Percentiles rank a stretch among this genome's conserved stretches.
phyloP scores from a whole-genome alignment of 2,329 filamentous ascomycete species.

The Cladosporium sp. region DNA sequence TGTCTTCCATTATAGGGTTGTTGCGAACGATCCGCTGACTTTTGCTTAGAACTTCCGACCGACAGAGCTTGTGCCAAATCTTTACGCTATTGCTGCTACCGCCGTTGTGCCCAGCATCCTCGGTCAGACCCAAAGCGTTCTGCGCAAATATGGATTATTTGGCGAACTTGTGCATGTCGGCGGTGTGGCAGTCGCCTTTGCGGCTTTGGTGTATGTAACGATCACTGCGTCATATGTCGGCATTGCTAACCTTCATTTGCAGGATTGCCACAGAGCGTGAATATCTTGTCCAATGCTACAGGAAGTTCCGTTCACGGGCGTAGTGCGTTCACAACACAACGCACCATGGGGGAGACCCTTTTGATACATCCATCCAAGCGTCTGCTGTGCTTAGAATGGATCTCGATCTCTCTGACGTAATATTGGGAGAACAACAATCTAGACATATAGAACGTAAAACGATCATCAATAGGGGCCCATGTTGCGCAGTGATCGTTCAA shows the following conservation, averaged over 20 bases:
- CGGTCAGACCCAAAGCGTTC: conserved; percentile 23
- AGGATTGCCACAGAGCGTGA: conserved; percentile 13
- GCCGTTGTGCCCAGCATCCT: conserved; percentile 36
- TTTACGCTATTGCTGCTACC: conserved; percentile 33
- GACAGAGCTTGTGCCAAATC: conserved; percentile 28
- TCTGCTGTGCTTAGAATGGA: too few species aligned
- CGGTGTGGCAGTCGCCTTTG: conserved; percentile 34
- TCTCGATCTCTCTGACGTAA: too few species aligned
- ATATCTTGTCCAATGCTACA: conserved; percentile 15
- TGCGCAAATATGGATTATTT: conserved; percentile 35
- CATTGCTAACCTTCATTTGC: neutral
- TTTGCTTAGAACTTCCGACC: conserved; percentile 23
- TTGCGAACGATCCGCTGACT: neutral
- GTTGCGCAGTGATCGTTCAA: too few species aligned
- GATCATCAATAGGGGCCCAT: too few species aligned
- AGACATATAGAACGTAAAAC: too few species aligned
- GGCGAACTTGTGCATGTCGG: conserved; percentile 40
- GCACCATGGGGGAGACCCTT: too few species aligned
- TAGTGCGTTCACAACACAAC: too few species aligned
- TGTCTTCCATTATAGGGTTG: neutral
- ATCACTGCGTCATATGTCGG: neutral
- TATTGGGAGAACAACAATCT: too few species aligned
- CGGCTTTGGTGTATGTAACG: conserved; percentile 34
- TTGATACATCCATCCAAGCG: too few species aligned
- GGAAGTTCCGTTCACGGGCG: conserved; percentile 10